A percentile compares a stretch with the other conserved stretches of the same genome.
Conservation (phyloP, 208 protist genomes). For the Wallacemonas collosoma region DNA sequence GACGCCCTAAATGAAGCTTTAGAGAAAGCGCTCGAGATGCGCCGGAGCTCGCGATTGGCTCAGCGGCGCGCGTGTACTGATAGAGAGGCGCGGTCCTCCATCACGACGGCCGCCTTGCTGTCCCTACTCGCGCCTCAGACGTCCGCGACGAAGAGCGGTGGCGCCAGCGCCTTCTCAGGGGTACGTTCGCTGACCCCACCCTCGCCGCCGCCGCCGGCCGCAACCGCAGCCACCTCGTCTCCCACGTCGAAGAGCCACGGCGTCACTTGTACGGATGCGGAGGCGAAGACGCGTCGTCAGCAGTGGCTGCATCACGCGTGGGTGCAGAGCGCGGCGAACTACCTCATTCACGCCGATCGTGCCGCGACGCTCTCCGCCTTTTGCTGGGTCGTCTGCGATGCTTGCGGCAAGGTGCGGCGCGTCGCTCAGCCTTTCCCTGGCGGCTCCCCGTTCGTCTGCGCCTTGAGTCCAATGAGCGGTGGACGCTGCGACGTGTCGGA, state of each 20-base stretch:
- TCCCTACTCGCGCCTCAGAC: too few species aligned
- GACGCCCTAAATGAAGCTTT: conserved; percentile 57
- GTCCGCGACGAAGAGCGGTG: too few species aligned
- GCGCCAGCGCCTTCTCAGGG: too few species aligned
- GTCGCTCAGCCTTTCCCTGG: conserved; percentile 85
- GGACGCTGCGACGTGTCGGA: conserved; percentile 60
- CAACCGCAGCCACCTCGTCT: conserved; percentile 4
- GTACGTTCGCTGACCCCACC: not conserved
- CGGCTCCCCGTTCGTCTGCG: conserved; percentile 80
- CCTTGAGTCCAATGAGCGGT: conserved; percentile 38
- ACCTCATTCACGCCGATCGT: conserved; percentile 33
- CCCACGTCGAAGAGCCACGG: too few species aligned
- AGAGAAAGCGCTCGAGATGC: conserved; percentile 52
- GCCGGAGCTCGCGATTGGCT: conserved; percentile 38
- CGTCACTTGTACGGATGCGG: not conserved
- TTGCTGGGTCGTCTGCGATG: conserved; percentile 80
- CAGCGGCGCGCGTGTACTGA: not conserved
- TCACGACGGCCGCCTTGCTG: not conserved
- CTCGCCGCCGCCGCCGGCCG: not conserved
- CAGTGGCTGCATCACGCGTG: conserved; percentile 34
- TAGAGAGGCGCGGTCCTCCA: not conserved
- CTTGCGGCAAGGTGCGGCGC: conserved; percentile 79
- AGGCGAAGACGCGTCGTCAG: not conserved
- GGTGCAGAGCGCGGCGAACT: conserved; percentile 35
- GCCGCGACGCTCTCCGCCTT: conserved; percentile 58